A percentile compares a stretch with the other conserved stretches of the same genome.
phyloP scores from a whole-genome alignment of 176 grass and related monocot genomes.

The maize (Zea mays) region Zm-B73-REFERENCE-NAM-5.0 NC_050098.1:179859501-179860000 shows the following conservation, averaged over 20 bases:
- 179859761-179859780: not conserved
- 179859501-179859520: conserved; percentile 75
- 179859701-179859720: conserved; percentile 67
- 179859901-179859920: conserved; percentile 28
- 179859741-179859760: conserved; percentile 84
- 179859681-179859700: conserved; percentile 83
- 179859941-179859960: conserved; percentile 70
- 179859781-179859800: not conserved
- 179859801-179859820: conserved; percentile 22
- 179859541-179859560: conserved; percentile 10
- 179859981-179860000: conserved; percentile 74
- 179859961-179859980: conserved; percentile 56
- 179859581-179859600: conserved; percentile 43
- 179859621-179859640: conserved; percentile 80
- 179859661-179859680: conserved; percentile 89
- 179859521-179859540: conserved; percentile 62
- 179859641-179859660: conserved; percentile 71
- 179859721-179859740: conserved; percentile 71
- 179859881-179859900: conserved; percentile 26
- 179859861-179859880: conserved; percentile 66
- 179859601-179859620: conserved; percentile 79
- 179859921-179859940: conserved; percentile 31
- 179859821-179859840: conserved; percentile 88
- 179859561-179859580: conserved; percentile 32
- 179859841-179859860: conserved; percentile 74